Base-by-base conservation (phyloP, 2,329 filamentous ascomycete species). In the Colletotrichum sp. region DNA sequence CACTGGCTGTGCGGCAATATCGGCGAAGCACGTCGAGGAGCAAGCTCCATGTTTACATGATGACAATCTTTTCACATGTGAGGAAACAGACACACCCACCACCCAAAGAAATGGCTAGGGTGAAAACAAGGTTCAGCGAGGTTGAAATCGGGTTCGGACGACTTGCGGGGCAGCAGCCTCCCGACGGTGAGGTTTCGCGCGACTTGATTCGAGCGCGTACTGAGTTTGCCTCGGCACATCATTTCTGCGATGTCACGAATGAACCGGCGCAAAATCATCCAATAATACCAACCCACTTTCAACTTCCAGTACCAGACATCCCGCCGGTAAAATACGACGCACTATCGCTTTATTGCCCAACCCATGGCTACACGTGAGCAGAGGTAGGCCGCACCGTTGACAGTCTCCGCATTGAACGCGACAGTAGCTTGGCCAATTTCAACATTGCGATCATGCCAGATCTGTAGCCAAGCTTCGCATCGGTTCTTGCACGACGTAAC, bases 181-280 rank as follows among this genome's bases (percentile, higher is more conserved):
- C 9, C 6, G 15, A 24, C 39, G 13, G 34, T 44, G 12, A 21
- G 7, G 34, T 21, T n/a, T 44, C 6, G 49, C 18, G 60, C 26
- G 24, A 49, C 63, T 71, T 71, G 59, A 75, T 75, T 75, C 49
- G 72, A 71, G 68, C 72, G 72, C 68, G 28, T 75, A 44, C n/a
- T 21, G 7, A 13, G 10, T 59, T 49, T 36, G 21, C 34, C 59
- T 76, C 74, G 74, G 74, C n/a, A 59, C 36, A 76, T 76, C 57
- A 65, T 66, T 75, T 30, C 44, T 36, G 28, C 73, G 70, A 69
- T 65, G 39, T 39, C 21, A 64, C 39, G 49, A 74, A 49, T 4
- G 30, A 49, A 32, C 32, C 21, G 21, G 28, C 21, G 9, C 30
- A 39, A 18, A 39, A 28, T 15, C 24, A 57, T 39, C 64, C 57